These are phyloP conservation scores for Turnera subulata DNA, from an alignment of 345 rosid species.

Conservation along the genomic window DNA sequence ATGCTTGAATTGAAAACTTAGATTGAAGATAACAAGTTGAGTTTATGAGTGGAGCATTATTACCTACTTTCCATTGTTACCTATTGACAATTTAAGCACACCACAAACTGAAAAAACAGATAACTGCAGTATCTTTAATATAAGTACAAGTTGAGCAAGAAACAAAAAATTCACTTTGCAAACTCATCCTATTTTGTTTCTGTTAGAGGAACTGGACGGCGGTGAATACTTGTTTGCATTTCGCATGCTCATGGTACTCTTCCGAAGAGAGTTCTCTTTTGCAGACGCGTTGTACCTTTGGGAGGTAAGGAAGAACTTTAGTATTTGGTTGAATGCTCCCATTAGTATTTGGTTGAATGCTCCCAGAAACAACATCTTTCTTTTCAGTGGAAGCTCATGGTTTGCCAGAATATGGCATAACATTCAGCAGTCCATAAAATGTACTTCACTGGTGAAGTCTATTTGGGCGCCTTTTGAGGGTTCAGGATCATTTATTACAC, in stretches of 20 bases:
- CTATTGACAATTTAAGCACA: no score
- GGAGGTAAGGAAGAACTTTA: conserved; percentile 61
- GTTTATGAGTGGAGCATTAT: no score
- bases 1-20: no score
- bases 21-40: no score
- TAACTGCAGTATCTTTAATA: no score
- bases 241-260: conserved; percentile 96
- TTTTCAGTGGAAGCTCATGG: neutral
- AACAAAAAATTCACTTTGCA: no score
- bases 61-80: no score
- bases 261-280: conserved; percentile 92
- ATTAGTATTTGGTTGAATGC: neutral
- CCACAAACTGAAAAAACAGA: no score
- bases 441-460: conserved; percentile 8
- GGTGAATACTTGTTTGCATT: conserved; percentile 93
- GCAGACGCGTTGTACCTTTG: conserved; percentile 81
- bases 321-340: neutral
- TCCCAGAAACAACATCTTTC: neutral
- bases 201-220: conserved; percentile 85
- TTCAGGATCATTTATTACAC: conserved; percentile 21
- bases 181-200: conserved; percentile 12
- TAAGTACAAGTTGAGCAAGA: no score
- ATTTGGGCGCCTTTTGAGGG: conserved; percentile 1
- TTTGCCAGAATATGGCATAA: conserved; percentile 5
- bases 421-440: conserved; percentile 1